These are phyloP conservation scores for Nemania diffusa DNA, from an alignment of 2,329 filamentous ascomycete genomes.

Conservation along the genomic window DNA sequence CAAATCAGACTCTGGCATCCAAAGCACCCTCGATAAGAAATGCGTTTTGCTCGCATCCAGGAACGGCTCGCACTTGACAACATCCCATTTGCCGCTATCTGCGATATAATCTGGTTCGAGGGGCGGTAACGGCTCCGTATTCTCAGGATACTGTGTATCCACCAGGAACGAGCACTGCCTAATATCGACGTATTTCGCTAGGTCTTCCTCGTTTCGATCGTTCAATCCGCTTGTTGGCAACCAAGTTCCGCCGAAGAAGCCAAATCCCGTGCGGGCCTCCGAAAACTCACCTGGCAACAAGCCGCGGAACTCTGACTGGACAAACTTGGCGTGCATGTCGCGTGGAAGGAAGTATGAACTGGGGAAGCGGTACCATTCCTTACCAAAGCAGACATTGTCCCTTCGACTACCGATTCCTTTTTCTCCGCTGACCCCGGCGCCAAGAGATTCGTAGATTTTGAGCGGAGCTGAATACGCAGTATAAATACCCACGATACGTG, in stretches of 20 bases:
- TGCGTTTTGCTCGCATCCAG: conserved; percentile 81
- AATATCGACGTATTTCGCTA: conserved; percentile 84
- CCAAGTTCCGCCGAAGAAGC: conserved; percentile 86
- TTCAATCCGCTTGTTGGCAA: conserved; percentile 87
- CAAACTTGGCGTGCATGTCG: conserved; percentile 86
- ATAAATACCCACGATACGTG: conserved; percentile 80
- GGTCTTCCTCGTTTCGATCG: conserved; percentile 87
- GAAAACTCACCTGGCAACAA: conserved; percentile 91
- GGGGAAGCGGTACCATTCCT: conserved; percentile 98
- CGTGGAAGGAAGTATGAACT: conserved; percentile 90
- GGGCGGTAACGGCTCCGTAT: conserved; percentile 62
- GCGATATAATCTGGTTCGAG: conserved; percentile 84
- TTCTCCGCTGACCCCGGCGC: conserved; percentile 60
- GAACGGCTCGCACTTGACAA: conserved; percentile 79
- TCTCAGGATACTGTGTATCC: conserved; percentile 81
- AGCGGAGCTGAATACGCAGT: conserved; percentile 86
- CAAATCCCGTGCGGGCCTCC: conserved; percentile 75
- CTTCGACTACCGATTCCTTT: conserved; percentile 65
- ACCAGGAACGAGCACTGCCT: conserved; percentile 83
- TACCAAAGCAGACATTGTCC: conserved; percentile 86
- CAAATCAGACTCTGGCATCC: conserved; percentile 78
- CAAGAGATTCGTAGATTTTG: conserved; percentile 74
- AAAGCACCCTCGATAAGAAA: conserved; percentile 79
- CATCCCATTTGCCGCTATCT: conserved; percentile 80
- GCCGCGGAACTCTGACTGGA: conserved; percentile 89